These are phyloP conservation scores for Pseudomonodictys pantanalensis DNA, from an alignment of 495 filamentous ascomycete genomes.

Conservation along the genomic window DNA sequence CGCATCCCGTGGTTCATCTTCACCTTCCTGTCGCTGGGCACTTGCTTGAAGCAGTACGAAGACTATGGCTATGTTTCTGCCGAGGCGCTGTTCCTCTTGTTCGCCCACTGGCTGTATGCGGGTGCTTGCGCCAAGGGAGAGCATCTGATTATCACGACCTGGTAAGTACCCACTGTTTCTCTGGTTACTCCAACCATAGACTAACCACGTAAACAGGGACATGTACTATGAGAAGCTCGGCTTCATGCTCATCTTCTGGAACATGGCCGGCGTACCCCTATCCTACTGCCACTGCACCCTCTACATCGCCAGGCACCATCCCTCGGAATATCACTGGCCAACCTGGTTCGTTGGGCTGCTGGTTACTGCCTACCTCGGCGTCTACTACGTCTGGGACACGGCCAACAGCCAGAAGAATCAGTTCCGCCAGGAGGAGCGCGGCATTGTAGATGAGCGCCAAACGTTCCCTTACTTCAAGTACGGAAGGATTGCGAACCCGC, in stretches of 20 bases:
- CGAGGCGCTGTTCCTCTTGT: conserved; percentile 80
- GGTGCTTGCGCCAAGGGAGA: conserved; percentile 97
- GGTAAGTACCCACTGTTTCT: conserved; percentile 49
- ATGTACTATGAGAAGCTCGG: conserved; percentile 99
- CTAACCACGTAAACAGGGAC: conserved; percentile 53
- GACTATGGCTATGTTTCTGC: conserved; percentile 85
- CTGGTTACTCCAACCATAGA: conserved; percentile 5
- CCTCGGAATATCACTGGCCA: conserved; percentile 78
- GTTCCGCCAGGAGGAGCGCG: conserved; percentile 79
- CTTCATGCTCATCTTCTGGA: conserved; percentile 99
- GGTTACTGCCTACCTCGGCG: conserved; percentile 71
- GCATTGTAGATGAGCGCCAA: conserved; percentile 66
- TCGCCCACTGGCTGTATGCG: conserved; percentile 95
- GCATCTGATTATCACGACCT: conserved; percentile 89
- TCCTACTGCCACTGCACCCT: conserved; percentile 96
- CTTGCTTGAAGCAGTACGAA: conserved; percentile 86
- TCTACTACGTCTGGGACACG: conserved; percentile 92
- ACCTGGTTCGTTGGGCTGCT: conserved; percentile 62
- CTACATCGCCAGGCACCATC: conserved; percentile 86
- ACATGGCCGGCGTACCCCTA: conserved; percentile 90
- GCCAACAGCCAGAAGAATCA: conserved; percentile 93
- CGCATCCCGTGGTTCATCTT: conserved; percentile 96
- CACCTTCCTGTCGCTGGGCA: conserved; percentile 70
- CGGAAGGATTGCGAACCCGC: conserved; percentile 81
- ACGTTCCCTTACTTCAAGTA: conserved; percentile 94